These are phyloP conservation scores for Podaxis rugospora DNA, from an alignment of 768 basidiomycete species.

Conservation along the genomic window DNA sequence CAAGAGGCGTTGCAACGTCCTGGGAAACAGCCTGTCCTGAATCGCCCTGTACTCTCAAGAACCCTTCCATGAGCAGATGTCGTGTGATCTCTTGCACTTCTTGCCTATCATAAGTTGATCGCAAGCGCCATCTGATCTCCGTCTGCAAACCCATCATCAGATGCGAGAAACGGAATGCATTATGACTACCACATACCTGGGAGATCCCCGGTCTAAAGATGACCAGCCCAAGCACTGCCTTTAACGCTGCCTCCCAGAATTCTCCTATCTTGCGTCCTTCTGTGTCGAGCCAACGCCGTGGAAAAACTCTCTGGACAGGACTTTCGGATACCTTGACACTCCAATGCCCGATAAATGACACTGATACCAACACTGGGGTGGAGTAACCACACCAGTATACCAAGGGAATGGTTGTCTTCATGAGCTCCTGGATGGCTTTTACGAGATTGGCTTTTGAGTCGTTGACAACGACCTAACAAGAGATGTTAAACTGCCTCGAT, in stretches of 20 bases:
- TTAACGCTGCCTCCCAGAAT: slow-evolving; percentile 68
- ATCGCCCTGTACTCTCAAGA: slow-evolving; percentile 27
- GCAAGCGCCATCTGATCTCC: slow-evolving; percentile 69
- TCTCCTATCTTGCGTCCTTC: slow-evolving; percentile 54
- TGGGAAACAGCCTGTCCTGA: neutral
- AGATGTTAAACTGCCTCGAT: neutral
- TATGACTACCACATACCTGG: slow-evolving; percentile 42
- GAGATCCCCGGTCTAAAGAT: slow-evolving; percentile 71
- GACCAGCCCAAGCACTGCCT: slow-evolving; percentile 62
- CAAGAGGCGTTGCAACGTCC: slow-evolving; percentile 25
- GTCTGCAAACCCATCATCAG: slow-evolving; percentile 32
- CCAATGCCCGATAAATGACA: slow-evolving; percentile 49
- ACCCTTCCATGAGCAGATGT: slow-evolving; percentile 49
- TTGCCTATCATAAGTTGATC: slow-evolving; percentile 69
- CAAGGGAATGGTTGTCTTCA: slow-evolving; percentile 45
- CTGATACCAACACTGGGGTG: slow-evolving; percentile 50
- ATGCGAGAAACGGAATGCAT: neutral
- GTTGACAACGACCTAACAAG: neutral
- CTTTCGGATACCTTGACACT: slow-evolving; percentile 47
- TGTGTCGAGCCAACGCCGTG: slow-evolving; percentile 77
- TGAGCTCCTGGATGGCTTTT: slow-evolving; percentile 26
- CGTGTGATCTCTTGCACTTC: slow-evolving; percentile 63
- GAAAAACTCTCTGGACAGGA: slow-evolving; percentile 45
- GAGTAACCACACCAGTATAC: slow-evolving; percentile 68
- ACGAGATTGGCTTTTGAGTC: neutral